Percentiles rank a stretch among this genome's conserved stretches.
These are phyloP conservation scores for Clavariopsis aquatica DNA, from an alignment of 495 filamentous ascomycete species.

Conservation along the genomic window DNA sequence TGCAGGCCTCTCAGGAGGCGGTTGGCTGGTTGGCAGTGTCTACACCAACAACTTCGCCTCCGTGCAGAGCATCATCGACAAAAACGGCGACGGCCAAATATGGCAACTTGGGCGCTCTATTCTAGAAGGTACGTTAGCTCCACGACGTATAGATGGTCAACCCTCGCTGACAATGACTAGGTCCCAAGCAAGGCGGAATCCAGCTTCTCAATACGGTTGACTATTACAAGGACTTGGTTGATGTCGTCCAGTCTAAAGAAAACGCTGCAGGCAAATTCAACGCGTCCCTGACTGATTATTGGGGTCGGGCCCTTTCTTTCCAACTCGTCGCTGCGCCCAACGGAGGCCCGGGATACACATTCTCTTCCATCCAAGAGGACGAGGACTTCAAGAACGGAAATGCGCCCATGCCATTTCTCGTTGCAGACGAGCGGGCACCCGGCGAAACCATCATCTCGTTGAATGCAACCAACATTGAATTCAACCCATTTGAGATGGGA, in stretches of 20 bases:
- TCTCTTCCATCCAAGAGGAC: constrained; percentile 76
- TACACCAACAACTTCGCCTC: constrained; percentile 89
- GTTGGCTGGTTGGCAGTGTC: constrained; percentile 84
- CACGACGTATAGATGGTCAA: not conserved
- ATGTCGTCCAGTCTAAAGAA: constrained; percentile 65
- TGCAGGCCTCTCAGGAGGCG: constrained; percentile 80
- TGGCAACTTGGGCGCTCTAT: constrained; percentile 84
- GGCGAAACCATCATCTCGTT: constrained; percentile 63
- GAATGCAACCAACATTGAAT: constrained; percentile 82
- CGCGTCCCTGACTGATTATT: constrained; percentile 82
- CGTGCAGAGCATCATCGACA: constrained; percentile 61
- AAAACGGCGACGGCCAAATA: constrained; percentile 50
- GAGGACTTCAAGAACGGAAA: constrained; percentile 67
- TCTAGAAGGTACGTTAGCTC: constrained; percentile 50
- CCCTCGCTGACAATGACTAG: constrained; percentile 37
- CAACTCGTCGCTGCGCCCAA: constrained; percentile 78
- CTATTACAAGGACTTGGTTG: constrained; percentile 68
- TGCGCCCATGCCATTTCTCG: constrained; percentile 79
- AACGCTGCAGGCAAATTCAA: constrained; percentile 76
- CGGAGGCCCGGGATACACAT: constrained; percentile 76
- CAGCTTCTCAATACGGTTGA: constrained; percentile 51
- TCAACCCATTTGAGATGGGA: constrained; percentile 87
- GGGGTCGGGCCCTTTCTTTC: constrained; percentile 77
- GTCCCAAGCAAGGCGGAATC: constrained; percentile 57
- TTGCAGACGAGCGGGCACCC: constrained; percentile 73